Evolutionary conservation across 2,329 filamentous ascomycete genomes (phyloP).

Genomic region (Pyricularia pennisetigena): DNA sequence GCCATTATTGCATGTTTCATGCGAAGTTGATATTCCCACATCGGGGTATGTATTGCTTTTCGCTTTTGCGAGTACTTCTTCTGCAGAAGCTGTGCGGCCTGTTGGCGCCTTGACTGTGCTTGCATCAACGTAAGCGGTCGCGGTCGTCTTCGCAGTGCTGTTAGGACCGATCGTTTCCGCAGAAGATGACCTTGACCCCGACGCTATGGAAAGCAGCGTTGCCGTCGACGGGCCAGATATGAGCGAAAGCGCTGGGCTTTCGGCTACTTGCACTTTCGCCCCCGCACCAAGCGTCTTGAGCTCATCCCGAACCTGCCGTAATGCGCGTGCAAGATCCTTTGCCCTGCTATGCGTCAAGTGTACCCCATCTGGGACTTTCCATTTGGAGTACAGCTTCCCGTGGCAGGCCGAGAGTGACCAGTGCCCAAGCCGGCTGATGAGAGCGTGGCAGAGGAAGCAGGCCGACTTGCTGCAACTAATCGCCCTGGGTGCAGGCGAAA

Average conservation of each 20-base stretch:
- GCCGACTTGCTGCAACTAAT: constrained; percentile 7
- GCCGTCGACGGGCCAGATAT: neutral
- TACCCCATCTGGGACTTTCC: neutral
- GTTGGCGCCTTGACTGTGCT: neutral
- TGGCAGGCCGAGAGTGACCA: neutral
- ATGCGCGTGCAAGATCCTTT: neutral
- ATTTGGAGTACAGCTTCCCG: neutral
- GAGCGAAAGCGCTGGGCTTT: neutral
- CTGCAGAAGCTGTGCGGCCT: neutral
- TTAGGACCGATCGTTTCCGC: neutral
- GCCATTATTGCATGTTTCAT: neutral
- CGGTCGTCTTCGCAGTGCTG: neutral
- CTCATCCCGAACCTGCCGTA: neutral
- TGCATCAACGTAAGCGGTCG: neutral
- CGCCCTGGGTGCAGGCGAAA: neutral
- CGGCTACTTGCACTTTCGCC: neutral
- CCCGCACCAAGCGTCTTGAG: neutral
- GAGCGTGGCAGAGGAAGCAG: constrained; percentile 2
- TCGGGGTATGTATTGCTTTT: neutral
- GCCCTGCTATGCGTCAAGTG: neutral
- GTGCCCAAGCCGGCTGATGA: constrained; percentile 2
- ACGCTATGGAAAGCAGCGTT: neutral
- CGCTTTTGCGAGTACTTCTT: neutral
- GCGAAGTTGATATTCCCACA: neutral
- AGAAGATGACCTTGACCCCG: neutral